phyloP scores from a whole-genome alignment of 257 asterid species.

The Scutellaria galericulata region DNA sequence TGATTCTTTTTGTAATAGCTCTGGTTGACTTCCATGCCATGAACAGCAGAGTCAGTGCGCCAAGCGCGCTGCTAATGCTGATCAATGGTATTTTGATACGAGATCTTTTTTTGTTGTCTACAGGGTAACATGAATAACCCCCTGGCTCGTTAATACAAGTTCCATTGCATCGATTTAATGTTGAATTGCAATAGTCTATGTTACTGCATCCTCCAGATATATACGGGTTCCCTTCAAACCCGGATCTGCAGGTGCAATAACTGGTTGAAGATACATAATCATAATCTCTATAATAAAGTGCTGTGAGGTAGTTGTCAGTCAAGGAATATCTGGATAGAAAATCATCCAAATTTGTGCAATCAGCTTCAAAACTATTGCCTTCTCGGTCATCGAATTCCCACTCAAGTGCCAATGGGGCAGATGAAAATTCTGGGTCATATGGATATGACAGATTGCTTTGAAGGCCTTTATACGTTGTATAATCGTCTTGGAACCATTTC shows the following conservation, averaged over 20 bases:
- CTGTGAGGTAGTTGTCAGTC: too few relatives aligned
- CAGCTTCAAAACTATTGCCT: too few relatives aligned
- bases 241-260: not conserved
- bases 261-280: conserved; percentile 3
- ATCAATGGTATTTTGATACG: not conserved
- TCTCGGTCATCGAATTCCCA: conserved; percentile 32
- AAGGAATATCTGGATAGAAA: too few relatives aligned
- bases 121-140: not conserved
- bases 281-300: too few relatives aligned
- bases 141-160: conserved; percentile 12
- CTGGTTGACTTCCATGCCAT: conserved; percentile 30
- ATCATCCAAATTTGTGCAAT: not conserved
- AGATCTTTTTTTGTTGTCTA: not conserved
- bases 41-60: not conserved
- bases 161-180: not conserved
- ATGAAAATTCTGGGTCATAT: conserved; percentile 26
- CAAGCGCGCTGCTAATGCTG: conserved; percentile 30
- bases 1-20: conserved; percentile 21
- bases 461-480: conserved; percentile 25
- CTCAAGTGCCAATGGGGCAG: conserved; percentile 40
- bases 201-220: conserved; percentile 39
- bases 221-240: conserved; percentile 49
- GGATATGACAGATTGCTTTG: conserved; percentile 15
- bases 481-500: conserved; percentile 34
- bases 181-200: conserved; percentile 31